Base-by-base conservation (phyloP, 2,329 filamentous ascomycete genomes). In the Stemphylium beticola region DNA sequence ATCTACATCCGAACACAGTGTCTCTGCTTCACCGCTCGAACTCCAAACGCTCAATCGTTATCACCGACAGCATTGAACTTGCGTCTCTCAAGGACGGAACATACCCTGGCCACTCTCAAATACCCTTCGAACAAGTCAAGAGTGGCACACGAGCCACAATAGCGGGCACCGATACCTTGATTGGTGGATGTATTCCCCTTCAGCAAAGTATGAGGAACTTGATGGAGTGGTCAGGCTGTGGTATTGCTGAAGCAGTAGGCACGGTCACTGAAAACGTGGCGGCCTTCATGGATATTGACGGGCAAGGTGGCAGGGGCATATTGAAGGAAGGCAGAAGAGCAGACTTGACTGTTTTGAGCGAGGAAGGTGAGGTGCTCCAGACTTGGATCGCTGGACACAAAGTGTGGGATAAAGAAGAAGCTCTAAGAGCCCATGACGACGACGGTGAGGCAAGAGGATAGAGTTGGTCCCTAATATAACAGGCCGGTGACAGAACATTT, bases 41-140 rank as follows among this genome's bases (percentile, higher is more conserved):
- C 29, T 81, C 81, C 1, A 57, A 66, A 12, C 78, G 79, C 53
- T 79, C 79, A 56, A 81, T 85, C 42, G 67, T 83, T 40, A 78
- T 84, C 54, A 84, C 82, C 1, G 83, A 85, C 67, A 78, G 75
- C 48, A 82, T 83, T 59, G 82, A 85, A 62, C 76, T 85, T 3
- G 80, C 81, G 9, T 81, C 81, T 7, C 71, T 84, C 1, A 74
- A 77, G 0, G 80, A 85, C 48, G 82, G 82, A 0, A 74, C 77
- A 0, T 79, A 85, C 55, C 78, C 80, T 0, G 80, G 81, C 0
- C 80, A 85, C 57, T 72, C 79, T 1, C 82, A 85, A 60, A 83
- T 84, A 17, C 76, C 80, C 1, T 74, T 75, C 32, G 67, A 76
- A 24, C 83, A 85, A 61, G 74, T 74, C 4, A 85, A 85, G 61